Conservation (phyloP, 352 stramenopile genomes). For the Phytophthora megakarya region DNA sequence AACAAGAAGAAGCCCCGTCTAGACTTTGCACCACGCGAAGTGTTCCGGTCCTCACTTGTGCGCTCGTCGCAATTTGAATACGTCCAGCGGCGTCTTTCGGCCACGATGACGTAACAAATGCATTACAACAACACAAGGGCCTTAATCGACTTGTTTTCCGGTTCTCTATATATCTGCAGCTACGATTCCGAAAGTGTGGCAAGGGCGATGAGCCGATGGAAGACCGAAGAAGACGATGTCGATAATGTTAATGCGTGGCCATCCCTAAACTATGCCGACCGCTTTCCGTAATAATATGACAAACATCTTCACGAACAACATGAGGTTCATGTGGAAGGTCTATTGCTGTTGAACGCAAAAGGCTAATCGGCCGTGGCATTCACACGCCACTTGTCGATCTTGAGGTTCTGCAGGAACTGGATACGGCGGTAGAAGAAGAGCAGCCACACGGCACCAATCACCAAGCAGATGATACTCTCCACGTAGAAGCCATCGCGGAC, state of each 20-base stretch:
- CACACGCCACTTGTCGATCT: conserved; percentile 85
- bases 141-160: conserved; percentile 14
- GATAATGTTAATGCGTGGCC: conserved; percentile 27
- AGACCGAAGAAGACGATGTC: conserved; percentile 6
- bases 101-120: conserved; percentile 34
- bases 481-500: conserved; percentile 84
- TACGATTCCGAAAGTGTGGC: neutral
- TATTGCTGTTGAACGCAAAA: conserved; percentile 27
- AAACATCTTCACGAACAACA: conserved; percentile 15
- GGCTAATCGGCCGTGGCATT: conserved; percentile 41
- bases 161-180: neutral
- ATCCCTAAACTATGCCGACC: conserved; percentile 33
- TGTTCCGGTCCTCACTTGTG: conserved; percentile 66
- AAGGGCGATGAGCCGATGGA: neutral
- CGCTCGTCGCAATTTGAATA: conserved; percentile 39
- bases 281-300: conserved; percentile 42
- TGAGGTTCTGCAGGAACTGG: conserved; percentile 77
- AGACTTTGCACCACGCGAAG: conserved; percentile 71
- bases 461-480: conserved; percentile 72
- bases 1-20: conserved; percentile 66
- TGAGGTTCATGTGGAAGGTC: conserved; percentile 13
- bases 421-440: conserved; percentile 72
- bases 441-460: conserved; percentile 74
- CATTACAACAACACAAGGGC: conserved; percentile 1
- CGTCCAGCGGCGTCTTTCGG: conserved; percentile 36